Evolutionary conservation across 78 protist genomes (phyloP).

Genomic region (Thecamonas trahens): DNA sequence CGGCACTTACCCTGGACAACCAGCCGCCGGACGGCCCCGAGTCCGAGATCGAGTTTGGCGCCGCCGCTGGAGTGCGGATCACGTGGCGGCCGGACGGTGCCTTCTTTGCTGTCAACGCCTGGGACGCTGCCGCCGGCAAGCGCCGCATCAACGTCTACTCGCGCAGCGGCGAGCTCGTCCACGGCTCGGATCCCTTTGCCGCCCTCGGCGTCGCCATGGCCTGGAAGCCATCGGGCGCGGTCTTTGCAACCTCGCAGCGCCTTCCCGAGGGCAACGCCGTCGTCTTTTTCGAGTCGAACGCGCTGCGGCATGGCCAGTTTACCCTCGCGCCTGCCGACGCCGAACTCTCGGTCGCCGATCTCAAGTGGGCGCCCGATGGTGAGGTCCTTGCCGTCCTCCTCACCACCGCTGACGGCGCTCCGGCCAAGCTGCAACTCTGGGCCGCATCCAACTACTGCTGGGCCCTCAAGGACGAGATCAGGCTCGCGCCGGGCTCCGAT

Average conservation of each 20-base stretch:
- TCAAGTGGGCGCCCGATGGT: background rate
- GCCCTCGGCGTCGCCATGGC: background rate
- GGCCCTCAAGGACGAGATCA: conserved; percentile 9
- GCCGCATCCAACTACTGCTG: conserved; percentile 10
- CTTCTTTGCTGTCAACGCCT: background rate
- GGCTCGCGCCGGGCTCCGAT: too few species aligned
- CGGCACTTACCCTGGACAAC: too few species aligned
- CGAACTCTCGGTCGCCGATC: background rate
- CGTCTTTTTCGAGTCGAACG: conserved; percentile 9
- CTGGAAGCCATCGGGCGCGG: too few species aligned
- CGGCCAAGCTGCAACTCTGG: background rate
- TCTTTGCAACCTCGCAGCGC: conserved; percentile 11
- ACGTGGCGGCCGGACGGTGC: background rate
- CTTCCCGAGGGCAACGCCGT: background rate
- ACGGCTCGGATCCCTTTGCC: background rate
- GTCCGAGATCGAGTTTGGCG: background rate
- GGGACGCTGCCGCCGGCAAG: background rate
- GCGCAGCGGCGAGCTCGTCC: background rate
- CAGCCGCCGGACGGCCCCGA: too few species aligned
- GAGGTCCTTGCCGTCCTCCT: background rate
- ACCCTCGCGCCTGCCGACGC: background rate
- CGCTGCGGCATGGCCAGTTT: conserved; percentile 6
- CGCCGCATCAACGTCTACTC: background rate
- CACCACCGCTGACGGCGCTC: too few species aligned
- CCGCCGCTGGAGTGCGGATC: too few species aligned